Conservation (phyloP, 306 rosid species). For the Quercus berberidifolia region DNA sequence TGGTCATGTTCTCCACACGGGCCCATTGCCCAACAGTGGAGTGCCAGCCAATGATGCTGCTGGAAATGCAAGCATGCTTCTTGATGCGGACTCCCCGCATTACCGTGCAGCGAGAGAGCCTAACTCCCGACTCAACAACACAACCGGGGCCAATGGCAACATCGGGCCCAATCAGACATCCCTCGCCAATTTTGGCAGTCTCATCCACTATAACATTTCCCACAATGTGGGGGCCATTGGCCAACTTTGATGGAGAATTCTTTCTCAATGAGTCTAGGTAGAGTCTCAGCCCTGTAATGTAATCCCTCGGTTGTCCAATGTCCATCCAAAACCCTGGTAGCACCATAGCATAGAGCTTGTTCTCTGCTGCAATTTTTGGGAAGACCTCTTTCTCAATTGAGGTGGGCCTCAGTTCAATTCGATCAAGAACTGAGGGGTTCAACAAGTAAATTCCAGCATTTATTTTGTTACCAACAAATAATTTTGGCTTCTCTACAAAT, state of each 20-base stretch:
- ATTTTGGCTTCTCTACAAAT: conserved; percentile 94
- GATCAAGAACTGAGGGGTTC: conserved; percentile 85
- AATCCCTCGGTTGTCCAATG: conserved; percentile 97
- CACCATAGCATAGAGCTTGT: conserved; percentile 90
- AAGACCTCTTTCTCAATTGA: conserved; percentile 99
- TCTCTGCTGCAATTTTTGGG: conserved; percentile 84
- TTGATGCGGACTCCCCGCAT: conserved; percentile 91
- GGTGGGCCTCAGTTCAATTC: conserved; percentile 89
- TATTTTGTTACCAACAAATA: conserved; percentile 97
- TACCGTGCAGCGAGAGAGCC: conserved; percentile 89
- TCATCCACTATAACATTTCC: conserved; percentile 92
- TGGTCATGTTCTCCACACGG: conserved; percentile 93
- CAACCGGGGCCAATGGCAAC: conserved; percentile 98
- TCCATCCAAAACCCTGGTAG: conserved; percentile 99
- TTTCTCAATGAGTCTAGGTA: conserved; percentile 81
- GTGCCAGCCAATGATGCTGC: conserved; percentile 98
- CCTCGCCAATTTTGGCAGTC: conserved; percentile 86
- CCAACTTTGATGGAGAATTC: conserved; percentile 65
- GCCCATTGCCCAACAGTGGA: conserved; percentile 99
- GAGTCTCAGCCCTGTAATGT: conserved; percentile 79
- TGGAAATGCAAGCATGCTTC: conserved; percentile 84
- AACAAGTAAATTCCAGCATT: conserved; percentile 95
- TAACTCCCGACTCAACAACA: conserved; percentile 79
- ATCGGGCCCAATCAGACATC: conserved; percentile 97
- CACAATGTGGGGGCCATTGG: conserved; percentile 70